A percentile compares a stretch with the other conserved stretches of the same genome.
Evolutionary conservation across 2,329 filamentous ascomycete species (phyloP).

Genomic region (Chrysoporthe deuterocubensis): DNA sequence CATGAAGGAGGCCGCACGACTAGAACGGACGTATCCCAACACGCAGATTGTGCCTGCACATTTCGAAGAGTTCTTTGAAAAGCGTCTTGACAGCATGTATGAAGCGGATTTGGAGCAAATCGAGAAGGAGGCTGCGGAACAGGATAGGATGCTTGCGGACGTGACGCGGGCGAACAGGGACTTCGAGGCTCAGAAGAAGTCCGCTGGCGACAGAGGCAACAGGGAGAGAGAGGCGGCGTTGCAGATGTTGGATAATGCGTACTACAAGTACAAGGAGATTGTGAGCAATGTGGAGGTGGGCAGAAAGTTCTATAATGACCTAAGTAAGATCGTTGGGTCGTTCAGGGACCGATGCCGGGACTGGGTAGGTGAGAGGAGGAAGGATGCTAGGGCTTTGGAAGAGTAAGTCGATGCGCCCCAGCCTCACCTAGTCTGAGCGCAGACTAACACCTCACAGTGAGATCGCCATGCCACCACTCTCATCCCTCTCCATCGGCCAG

Average conservation of each 20-base stretch:
- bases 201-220: slow-evolving; percentile 64
- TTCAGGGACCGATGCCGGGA: slow-evolving; percentile 79
- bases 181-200: slow-evolving; percentile 73
- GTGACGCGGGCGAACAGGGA: slow-evolving; percentile 77
- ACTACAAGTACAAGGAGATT: slow-evolving; percentile 95
- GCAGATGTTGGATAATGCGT: slow-evolving; percentile 87
- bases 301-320: slow-evolving; percentile 95
- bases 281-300: slow-evolving; percentile 89
- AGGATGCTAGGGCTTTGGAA: slow-evolving; percentile 80
- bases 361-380: slow-evolving; percentile 80
- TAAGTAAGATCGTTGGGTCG: slow-evolving; percentile 80
- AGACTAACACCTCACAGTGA: slow-evolving; percentile 43
- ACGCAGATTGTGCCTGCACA: slow-evolving; percentile 85
- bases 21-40: slow-evolving; percentile 85
- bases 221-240: slow-evolving; percentile 82
- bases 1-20: slow-evolving; percentile 77
- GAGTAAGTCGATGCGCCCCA: slow-evolving; percentile 54
- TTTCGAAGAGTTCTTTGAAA: slow-evolving; percentile 90
- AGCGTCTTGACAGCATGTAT: slow-evolving; percentile 75
- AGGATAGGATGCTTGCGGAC: slow-evolving; percentile 71
- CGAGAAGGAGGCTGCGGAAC: slow-evolving; percentile 73
- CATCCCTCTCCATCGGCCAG: slow-evolving; percentile 46
- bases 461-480: slow-evolving; percentile 55
- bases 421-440: slow-evolving; percentile 28
- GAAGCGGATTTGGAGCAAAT: slow-evolving; percentile 76